Percentiles rank a stretch among this genome's conserved stretches.
Evolutionary conservation across 148 eudicot species (phyloP).

Genomic region (Camellia japonica): DNA sequence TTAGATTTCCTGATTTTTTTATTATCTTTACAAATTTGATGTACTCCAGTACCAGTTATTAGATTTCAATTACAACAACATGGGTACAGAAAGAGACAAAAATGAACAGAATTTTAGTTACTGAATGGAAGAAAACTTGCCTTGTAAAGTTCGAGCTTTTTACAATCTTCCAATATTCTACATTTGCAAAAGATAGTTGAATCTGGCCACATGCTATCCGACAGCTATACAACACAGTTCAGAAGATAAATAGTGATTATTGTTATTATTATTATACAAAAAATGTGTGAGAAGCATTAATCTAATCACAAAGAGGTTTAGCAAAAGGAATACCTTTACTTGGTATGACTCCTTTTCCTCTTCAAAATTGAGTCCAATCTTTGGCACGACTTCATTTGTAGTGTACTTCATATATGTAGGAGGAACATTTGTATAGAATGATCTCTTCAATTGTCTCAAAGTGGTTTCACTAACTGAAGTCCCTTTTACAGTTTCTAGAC

Average conservation of each 20-base stretch:
- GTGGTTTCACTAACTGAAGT: too few relatives aligned
- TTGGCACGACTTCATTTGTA: background rate
- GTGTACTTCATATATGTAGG: background rate
- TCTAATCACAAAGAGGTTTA: too few relatives aligned
- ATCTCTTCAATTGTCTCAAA: too few relatives aligned
- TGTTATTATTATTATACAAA: background rate
- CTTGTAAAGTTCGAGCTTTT: constrained; percentile 22
- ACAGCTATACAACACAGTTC: constrained; percentile 15
- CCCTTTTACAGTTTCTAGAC: too few relatives aligned
- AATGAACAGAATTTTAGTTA: background rate
- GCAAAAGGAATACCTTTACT: constrained; percentile 10
- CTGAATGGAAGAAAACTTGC: background rate
- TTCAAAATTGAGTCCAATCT: constrained; percentile 9
- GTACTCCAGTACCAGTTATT: background rate
- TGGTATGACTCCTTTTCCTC: constrained; percentile 20
- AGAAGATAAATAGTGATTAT: background rate
- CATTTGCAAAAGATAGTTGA: constrained; percentile 20
- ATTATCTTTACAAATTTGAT: background rate
- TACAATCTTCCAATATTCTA: constrained; percentile 1
- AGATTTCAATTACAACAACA: background rate
- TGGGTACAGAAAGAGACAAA: background rate
- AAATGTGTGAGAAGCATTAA: background rate
- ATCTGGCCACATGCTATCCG: constrained; percentile 14
- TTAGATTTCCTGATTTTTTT: background rate
- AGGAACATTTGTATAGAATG: too few relatives aligned